Evolutionary conservation across 345 rosid genomes (phyloP).

Genomic region (Hirschfeldia incana): DNA sequence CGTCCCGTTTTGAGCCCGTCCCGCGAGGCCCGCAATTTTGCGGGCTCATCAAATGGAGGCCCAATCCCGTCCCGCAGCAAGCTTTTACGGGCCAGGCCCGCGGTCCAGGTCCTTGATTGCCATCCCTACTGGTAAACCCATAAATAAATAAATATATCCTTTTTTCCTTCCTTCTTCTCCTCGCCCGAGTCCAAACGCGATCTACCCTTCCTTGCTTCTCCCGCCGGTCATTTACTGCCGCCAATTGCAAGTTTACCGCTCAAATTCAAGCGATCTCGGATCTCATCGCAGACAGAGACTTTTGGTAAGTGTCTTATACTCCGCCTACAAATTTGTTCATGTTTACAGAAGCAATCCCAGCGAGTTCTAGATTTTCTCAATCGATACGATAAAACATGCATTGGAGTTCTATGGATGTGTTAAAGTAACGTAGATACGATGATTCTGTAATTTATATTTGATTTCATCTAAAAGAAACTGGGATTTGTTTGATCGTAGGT

Average conservation of each 20-base stretch:
- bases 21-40: too few species aligned
- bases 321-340: constrained; percentile 10
- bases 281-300: neutral
- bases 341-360: neutral
- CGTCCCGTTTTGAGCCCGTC: too few species aligned
- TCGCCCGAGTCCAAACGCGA: constrained; percentile 24
- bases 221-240: constrained; percentile 32
- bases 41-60: too few species aligned
- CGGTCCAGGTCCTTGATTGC: too few species aligned
- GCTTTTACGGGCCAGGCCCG: too few species aligned
- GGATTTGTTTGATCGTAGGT: constrained; percentile 35
- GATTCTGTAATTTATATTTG: constrained; percentile 11
- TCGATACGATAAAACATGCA: neutral
- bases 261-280: neutral
- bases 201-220: constrained; percentile 3
- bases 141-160: constrained; percentile 10
- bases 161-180: neutral
- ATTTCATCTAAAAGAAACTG: constrained; percentile 8
- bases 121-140: neutral
- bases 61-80: too few species aligned
- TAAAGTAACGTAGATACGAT: neutral
- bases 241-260: constrained; percentile 7
- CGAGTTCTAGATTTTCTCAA: neutral
- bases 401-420: neutral
- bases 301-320: constrained; percentile 8